phyloP scores from a whole-genome alignment of 108 stramenopile genomes.

The Cyclotella cryptica region DNA sequence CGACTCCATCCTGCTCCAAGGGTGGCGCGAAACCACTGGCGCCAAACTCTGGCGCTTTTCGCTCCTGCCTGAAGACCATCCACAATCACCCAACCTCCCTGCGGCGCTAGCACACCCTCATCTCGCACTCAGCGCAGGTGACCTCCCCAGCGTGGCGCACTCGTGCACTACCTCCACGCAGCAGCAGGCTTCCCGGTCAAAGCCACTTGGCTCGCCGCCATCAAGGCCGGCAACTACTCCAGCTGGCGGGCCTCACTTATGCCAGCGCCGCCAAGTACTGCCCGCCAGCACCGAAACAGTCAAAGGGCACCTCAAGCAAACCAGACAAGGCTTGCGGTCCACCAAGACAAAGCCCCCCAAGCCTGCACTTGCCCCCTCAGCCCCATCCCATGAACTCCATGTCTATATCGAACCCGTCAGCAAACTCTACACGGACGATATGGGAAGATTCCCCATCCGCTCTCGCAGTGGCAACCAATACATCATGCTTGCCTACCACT shows the following conservation, averaged over 20 bases:
- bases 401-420: constrained; percentile 6
- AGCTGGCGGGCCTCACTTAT: constrained; percentile 22
- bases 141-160: constrained; percentile 16
- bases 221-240: constrained; percentile 29
- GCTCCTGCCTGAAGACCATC: not conserved
- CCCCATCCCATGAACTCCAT: constrained; percentile 1
- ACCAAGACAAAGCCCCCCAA: constrained; percentile 26
- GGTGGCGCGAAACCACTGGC: constrained; percentile 7
- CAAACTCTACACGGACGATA: constrained; percentile 23
- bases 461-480: constrained; percentile 19
- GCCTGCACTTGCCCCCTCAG: not conserved
- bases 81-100: not conserved
- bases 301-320: constrained; percentile 19
- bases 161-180: constrained; percentile 17
- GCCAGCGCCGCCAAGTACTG: constrained; percentile 24
- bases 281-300: constrained; percentile 3
- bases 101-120: not conserved
- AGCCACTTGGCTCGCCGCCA: constrained; percentile 22
- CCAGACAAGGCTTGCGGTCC: constrained; percentile 9
- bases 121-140: constrained; percentile 3
- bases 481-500: constrained; percentile 20
- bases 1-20: constrained; percentile 7
- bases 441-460: constrained; percentile 1
- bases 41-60: constrained; percentile 17
- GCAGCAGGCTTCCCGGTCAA: constrained; percentile 30